Evolutionary conservation across 495 filamentous ascomycete genomes (phyloP), one percentile per base, ranked within the genome.

Genomic region (Collariella sp.): DNA sequence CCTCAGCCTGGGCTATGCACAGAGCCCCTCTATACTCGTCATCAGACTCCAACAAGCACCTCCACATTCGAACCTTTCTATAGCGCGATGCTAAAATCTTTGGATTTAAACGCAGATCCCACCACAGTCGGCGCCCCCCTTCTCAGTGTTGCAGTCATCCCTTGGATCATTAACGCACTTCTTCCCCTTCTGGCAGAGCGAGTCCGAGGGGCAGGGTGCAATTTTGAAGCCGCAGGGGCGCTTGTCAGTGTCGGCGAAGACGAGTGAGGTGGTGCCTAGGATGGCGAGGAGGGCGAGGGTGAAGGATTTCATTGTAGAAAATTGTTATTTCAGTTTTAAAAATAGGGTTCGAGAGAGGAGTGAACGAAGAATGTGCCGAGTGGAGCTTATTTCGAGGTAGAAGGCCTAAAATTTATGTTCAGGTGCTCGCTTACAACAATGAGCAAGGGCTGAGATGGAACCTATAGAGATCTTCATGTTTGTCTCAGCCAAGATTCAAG

Each of bases 141-240:
- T 62, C 35, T 31, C 2, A 11, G 55, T 56, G 47, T 62, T 57
- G 39, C 65, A 68, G n/a, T 64, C 60, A 46, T 69, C 66, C 16
- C 54, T 29, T 11, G 66, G 64, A 23, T 69, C 62, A 39, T 69
- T 64, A 16, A 69, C 42, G 34, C 66, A 69, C 7, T 48, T 48
- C 62, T 58, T 56, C 10, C 54, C 56, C 15, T 44, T 48, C 22
- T 55, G 16, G 50, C 61, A 64, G 44, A 34, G 35, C 12, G 49
- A 10, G 40, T 52, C 58, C 0, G 29, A 2, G 5, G 59, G 55
- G 48, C 59, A 66, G 19, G 61, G 58, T 1, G 56, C 60, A 24
- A 68, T 57, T 26, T 56, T 52, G 57, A 62, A 56, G 54, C 61
- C 59, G 56, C 64, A 67, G 31, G 50, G 43, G 24, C 43, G 45